Base-by-base conservation (phyloP, 768 basidiomycete species). In the Phallus indusiatus region DNA sequence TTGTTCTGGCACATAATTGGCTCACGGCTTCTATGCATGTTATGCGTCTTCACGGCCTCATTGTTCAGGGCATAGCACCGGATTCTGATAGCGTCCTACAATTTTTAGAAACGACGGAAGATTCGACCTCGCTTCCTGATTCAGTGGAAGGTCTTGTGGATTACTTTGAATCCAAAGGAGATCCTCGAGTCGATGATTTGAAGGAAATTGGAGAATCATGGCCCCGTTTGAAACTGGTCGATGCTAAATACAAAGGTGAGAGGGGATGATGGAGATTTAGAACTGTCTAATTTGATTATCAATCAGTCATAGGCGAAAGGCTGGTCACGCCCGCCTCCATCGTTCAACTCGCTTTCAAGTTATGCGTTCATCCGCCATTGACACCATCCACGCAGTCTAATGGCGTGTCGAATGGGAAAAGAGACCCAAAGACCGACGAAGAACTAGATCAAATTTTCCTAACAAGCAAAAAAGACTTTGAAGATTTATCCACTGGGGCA, bases 1-100 rank as follows among this genome's bases (percentile, higher is more conserved):
- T 96, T 62, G 79, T 88, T 0, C 79, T 89, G 18, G 80, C 94
- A 0, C 90, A 93, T 63, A 92, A 84, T 67, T 99, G 94, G 94
- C 82, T 98, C 9, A 67, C 79, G 5, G 86, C 92, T 1, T 85
- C 90, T 0, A 74, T 94, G 37, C 75, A 81, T 33, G 76, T 85
- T 65, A 88, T 96, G 82, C 86, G 85, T 42, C 73, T 99, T 24
- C 87, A 94, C 64, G 82, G 89, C 4, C 83, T 84, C 70, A 76
- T 99, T 35, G 79, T 83, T 0, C 96, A 99, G 72, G 96, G 91
- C 0, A 73, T 94, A 18, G 73, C 82, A 3, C 87, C 87, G 1
- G 79, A 80, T 18, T 69, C 80, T 47, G 61, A 63, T 46, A 68
- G 68, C 18, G 80, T 91, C 51, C 81, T 86, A 0, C 93, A 96